Evolutionary conservation across 768 basidiomycete genomes (phyloP), one percentile per base, ranked within the genome.

Genomic region (Mycena olivaceomarginata): DNA sequence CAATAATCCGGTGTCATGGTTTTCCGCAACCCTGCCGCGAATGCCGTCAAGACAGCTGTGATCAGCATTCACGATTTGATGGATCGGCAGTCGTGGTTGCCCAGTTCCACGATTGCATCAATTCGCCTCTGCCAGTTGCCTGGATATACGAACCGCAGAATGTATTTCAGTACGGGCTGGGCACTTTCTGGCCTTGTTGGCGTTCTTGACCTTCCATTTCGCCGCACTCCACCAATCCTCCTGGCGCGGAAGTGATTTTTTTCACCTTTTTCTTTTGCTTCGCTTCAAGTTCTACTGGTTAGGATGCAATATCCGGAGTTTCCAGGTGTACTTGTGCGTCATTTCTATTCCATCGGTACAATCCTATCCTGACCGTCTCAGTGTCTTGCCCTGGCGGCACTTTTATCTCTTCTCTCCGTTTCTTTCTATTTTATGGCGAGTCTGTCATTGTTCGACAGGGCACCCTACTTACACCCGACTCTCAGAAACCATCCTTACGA

Each of bases 401-500:
- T 69, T 15, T 31, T 77, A 8, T 69, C 76, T 59, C 71, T 77
- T 0, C 53, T 69, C 9, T 60, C 76, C 12, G 71, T 77, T 22
- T 41, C 37, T 18, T 72, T 77, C 60, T 77, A 73, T 46, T 77
- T 77, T 25, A 59, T 77, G 66, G 76, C 73, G 31, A 40, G 25
- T 15, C 15, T 45, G 43, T 0, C 8, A 13, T 39, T 56, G 43
- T n/a, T 20, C 56, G 0, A 22, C 41, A n/a, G 13, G 31, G 25
- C 46, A 9, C 6, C 53, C 31, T 3, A 20, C 31, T n/a, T 22
- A 41, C 12, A 56, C 3, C 31, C 31, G 31, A 56, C 37, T 1
- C 15, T 6, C 64, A 77, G 77, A 77, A 64, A 70, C 62, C 77
- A 41, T 77, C 77, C 15, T 70, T 77, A 59, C 67, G 77, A 70